Conservation (phyloP, 768 basidiomycete species). For the Rhizopogon salebrosus region DNA sequence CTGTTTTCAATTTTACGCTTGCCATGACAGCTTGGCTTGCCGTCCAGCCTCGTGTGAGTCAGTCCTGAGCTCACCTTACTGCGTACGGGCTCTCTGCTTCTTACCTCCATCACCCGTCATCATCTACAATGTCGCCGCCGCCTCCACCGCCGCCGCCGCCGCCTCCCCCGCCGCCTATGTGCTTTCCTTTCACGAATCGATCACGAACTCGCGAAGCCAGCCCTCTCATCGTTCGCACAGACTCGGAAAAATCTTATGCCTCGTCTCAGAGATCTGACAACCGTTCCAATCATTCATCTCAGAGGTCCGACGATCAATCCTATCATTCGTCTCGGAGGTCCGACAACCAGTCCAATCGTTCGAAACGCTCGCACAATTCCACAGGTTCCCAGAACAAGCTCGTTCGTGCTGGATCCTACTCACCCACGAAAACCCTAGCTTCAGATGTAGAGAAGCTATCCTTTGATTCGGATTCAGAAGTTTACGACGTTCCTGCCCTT, state of each 20-base stretch:
- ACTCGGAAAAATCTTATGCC: conserved; percentile 42
- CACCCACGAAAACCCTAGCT: conserved; percentile 35
- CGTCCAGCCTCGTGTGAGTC: conserved; percentile 23
- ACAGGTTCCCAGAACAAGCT: conserved; percentile 14
- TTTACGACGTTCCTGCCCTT: conserved; percentile 37
- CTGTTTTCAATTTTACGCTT: conserved; percentile 19
- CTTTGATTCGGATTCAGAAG: conserved; percentile 59
- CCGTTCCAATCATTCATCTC: conserved; percentile 22
- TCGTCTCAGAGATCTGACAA: conserved; percentile 30
- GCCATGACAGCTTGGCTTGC: conserved; percentile 4
- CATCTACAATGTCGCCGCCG: conserved; percentile 44
- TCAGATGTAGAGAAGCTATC: conserved; percentile 44
- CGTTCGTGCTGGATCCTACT: conserved; percentile 38
- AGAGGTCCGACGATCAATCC: conserved; percentile 15
- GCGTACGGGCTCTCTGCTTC: conserved; percentile 13
- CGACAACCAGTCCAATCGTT: conserved; percentile 12
- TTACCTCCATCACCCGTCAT: conserved; percentile 16
- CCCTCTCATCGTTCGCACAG: conserved; percentile 22
- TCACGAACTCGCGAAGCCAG: conserved; percentile 22
- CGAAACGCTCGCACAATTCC: conserved; percentile 18
- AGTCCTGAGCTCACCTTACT: conserved; percentile 10
- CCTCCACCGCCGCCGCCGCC: conserved; percentile 46
- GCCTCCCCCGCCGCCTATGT: conserved; percentile 47
- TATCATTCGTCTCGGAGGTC: conserved; percentile 11
- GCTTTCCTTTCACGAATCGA: conserved; percentile 47